These are phyloP conservation scores for Boletus patriciae DNA, from an alignment of 768 basidiomycete genomes.

Conservation along the genomic window DNA sequence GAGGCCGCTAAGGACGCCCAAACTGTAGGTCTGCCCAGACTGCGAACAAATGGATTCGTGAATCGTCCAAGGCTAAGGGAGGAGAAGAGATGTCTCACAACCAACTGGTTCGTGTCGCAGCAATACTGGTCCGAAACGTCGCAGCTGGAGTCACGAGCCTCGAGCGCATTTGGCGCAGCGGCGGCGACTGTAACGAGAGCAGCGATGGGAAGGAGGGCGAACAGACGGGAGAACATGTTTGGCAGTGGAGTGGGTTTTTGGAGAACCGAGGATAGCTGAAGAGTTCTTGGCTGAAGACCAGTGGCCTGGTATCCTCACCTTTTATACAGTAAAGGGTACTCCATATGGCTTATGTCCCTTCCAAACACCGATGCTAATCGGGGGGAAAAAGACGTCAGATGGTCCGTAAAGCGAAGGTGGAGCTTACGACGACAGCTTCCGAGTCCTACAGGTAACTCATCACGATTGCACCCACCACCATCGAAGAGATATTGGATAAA, in stretches of 20 bases:
- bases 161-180: slow-evolving; percentile 3
- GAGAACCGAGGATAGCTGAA: neutral
- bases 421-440: neutral
- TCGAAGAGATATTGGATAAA: neutral
- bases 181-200: slow-evolving; percentile 5
- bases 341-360: neutral
- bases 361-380: too few relatives aligned
- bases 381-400: neutral
- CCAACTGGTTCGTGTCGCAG: too few relatives aligned
- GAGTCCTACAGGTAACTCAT: neutral
- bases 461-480: neutral
- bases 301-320: neutral
- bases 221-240: slow-evolving; percentile 11
- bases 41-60: neutral
- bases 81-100: neutral
- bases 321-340: neutral
- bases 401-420: neutral
- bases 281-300: neutral
- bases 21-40: neutral
- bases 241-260: neutral
- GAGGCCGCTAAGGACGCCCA: neutral
- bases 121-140: too few relatives aligned
- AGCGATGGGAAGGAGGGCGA: slow-evolving; percentile 8
- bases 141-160: neutral
- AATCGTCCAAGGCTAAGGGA: neutral